A percentile compares a stretch with the other conserved stretches of the same genome.
Conservation (phyloP, 768 basidiomycete species). For the Trametes maxima region DNA sequence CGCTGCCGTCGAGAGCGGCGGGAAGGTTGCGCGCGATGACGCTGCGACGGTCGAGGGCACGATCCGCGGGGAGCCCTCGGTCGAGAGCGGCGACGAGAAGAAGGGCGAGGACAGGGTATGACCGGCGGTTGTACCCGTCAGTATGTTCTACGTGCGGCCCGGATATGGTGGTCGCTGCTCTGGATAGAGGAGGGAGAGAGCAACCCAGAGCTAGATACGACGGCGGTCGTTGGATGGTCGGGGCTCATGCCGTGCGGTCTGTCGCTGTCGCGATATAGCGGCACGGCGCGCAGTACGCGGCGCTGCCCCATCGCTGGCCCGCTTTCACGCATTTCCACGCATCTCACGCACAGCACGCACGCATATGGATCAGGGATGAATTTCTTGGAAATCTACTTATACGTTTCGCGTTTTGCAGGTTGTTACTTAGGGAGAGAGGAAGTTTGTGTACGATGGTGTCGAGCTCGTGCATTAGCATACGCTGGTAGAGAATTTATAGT, state of each 20-base stretch:
- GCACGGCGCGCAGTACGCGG: too few relatives aligned
- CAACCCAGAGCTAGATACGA: too few relatives aligned
- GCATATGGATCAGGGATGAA: background rate
- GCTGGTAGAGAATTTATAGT: too few relatives aligned
- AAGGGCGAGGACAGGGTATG: background rate
- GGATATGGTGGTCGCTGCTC: too few relatives aligned
- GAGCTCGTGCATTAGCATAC: background rate
- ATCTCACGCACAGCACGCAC: background rate
- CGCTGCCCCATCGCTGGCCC: too few relatives aligned
- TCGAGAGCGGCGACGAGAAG: conserved; percentile 1
- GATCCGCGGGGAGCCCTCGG: conserved; percentile 4
- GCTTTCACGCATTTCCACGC: background rate
- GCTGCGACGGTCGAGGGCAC: conserved; percentile 22
- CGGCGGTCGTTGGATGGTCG: too few relatives aligned
- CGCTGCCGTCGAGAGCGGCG: conserved; percentile 7
- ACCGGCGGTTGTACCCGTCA: background rate
- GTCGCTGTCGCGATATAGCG: too few relatives aligned
- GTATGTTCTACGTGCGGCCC: background rate
- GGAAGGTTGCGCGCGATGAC: conserved; percentile 19
- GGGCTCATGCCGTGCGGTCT: too few relatives aligned
- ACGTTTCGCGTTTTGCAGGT: too few relatives aligned
- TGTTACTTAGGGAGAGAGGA: too few relatives aligned
- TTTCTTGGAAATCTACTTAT: too few relatives aligned
- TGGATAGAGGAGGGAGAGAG: too few relatives aligned
- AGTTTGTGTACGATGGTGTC: background rate